These are phyloP conservation scores for Galerina sulciceps DNA, from an alignment of 768 basidiomycete genomes.

Conservation along the genomic window DNA sequence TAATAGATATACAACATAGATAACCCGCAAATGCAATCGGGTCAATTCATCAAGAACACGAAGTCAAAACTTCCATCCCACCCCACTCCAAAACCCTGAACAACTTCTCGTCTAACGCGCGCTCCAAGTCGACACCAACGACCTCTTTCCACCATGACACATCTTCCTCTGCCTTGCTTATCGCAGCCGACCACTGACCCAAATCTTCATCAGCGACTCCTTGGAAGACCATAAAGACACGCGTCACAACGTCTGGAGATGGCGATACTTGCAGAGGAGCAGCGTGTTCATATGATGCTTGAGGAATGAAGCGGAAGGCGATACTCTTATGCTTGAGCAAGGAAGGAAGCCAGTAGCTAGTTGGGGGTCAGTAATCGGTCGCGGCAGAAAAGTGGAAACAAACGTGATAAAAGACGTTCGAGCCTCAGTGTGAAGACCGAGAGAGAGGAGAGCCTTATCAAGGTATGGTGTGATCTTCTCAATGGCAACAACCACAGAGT, in stretches of 20 bases:
- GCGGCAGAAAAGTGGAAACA: slow-evolving; percentile 3
- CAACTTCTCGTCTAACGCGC: slow-evolving; percentile 27
- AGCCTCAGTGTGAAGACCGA: slow-evolving; percentile 46
- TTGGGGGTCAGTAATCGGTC: neutral
- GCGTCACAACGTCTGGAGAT: slow-evolving; percentile 43
- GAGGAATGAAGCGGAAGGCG: slow-evolving; percentile 50
- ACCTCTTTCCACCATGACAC: slow-evolving; percentile 32
- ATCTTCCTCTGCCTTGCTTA: slow-evolving; percentile 18
- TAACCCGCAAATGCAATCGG: too few relatives aligned
- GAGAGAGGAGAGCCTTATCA: slow-evolving; percentile 30
- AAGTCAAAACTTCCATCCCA: slow-evolving; percentile 41
- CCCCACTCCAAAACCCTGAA: slow-evolving; percentile 53
- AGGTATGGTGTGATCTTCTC: slow-evolving; percentile 37
- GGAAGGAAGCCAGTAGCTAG: slow-evolving; percentile 48
- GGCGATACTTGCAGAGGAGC: slow-evolving; percentile 43
- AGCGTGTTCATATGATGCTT: slow-evolving; percentile 43
- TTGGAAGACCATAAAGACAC: slow-evolving; percentile 53
- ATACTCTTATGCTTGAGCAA: slow-evolving; percentile 42
- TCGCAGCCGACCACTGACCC: slow-evolving; percentile 30
- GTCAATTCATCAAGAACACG: neutral
- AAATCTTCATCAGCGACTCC: slow-evolving; percentile 31
- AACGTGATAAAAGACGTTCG: slow-evolving; percentile 43
- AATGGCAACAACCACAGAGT: slow-evolving; percentile 34
- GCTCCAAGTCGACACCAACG: slow-evolving; percentile 36
- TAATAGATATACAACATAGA: too few relatives aligned